Base-by-base conservation (phyloP, 169 alveolate species). In the Plasmodium yoelii region DNA sequence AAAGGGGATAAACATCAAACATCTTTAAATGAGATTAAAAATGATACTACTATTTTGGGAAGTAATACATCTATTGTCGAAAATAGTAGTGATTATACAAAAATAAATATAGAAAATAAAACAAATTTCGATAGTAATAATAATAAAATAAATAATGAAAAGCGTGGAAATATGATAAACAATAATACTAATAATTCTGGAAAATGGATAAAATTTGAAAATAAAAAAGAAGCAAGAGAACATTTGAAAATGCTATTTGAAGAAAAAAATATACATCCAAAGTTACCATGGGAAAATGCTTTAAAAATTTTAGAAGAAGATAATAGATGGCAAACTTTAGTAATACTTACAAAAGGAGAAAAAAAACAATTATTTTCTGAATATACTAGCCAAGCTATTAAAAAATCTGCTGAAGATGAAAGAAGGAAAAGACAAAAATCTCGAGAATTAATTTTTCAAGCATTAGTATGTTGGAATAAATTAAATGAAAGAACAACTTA, bases 351-450 rank as follows among this genome's bases (percentile, higher is more conserved):
- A 13, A 92, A 92, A 39, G 97, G 97, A 5, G 97, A 95, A 63
- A 90, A 93, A 74, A 94, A 92, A 84, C 97, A 95, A 72, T 64
- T 93, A 12, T 95, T 95, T 59, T 90, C 95, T 28, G 97, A 95
- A 77, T 95, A 91, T 82, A 74, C 93, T 72, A 94, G 96, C 28
- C 97, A 94, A 24, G 90, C 93, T 19, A 95, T 90, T 60, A 90
- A 95, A 70, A 89, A 96, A 22, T 80, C 88, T 7, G 92, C 90
- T 18, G 97, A 94, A 92, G 94, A 94, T 53, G 94, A 88, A 91
- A 73, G 97, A 46, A 87, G 92, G 47, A 93, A 94, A 75, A 68
- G 93, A 51, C 93, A 92, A 26, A 92, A 69, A 92, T 89, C 93
- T 19, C 61, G 94, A 39, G 95, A 92, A 70, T 26, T 94, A n/a